Evolutionary conservation across 1,284 basidiomycete species (phyloP).

Genomic region (Austroboletus olivaceoglutinosus): DNA sequence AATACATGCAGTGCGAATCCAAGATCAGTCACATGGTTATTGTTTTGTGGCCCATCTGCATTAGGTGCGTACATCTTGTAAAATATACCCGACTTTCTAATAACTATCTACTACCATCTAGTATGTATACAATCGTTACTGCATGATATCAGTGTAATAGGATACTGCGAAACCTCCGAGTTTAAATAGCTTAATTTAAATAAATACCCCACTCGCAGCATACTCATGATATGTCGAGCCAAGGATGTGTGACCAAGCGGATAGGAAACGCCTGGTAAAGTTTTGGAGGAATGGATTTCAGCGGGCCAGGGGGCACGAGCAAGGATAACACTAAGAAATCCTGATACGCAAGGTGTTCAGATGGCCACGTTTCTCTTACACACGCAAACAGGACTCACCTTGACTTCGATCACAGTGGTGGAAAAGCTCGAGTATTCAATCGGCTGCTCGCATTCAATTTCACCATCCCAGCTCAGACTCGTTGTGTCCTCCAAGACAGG

Average conservation of each 20-base stretch:
- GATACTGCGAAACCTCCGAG: not conserved
- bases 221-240: constrained; percentile 33
- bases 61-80: not conserved
- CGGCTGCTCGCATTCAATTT: constrained; percentile 34
- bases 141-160: not conserved
- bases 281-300: constrained; percentile 32
- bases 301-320: constrained; percentile 29
- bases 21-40: no score
- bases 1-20: no score
- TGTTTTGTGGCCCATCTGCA: no score
- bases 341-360: constrained; percentile 32
- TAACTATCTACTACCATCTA: constrained; percentile 19
- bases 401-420: constrained; percentile 33
- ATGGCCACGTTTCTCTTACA: not conserved
- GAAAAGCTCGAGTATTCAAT: constrained; percentile 41
- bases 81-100: not conserved
- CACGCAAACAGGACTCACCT: constrained; percentile 19
- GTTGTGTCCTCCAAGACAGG: constrained; percentile 6
- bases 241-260: constrained; percentile 51
- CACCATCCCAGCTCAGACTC: constrained; percentile 44
- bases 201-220: constrained; percentile 4
- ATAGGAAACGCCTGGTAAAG: constrained; percentile 47
- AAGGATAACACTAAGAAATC: constrained; percentile 52
- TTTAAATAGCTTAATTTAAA: constrained; percentile 19
- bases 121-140: no score